Evolutionary conservation across 495 filamentous ascomycete genomes (phyloP), one percentile per base, ranked within the genome.

Genomic region (Xylaria sp.): DNA sequence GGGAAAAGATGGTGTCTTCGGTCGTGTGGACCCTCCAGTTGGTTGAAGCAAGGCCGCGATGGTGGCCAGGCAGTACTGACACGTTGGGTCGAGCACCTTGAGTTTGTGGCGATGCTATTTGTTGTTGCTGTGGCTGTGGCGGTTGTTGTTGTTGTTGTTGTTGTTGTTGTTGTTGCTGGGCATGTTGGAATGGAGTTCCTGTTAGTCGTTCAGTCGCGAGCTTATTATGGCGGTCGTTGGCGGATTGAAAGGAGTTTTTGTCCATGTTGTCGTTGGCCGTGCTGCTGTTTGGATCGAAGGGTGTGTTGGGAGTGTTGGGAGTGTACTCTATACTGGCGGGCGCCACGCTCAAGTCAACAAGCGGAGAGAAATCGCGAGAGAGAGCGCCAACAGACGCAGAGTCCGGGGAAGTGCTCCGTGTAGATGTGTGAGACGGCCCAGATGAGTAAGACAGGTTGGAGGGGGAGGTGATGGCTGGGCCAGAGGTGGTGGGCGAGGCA

Each of bases 231-330:
- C 75, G 77, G 26, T 77, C 72, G 66, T 74, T 78, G 68, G 72
- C 66, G 5, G 75, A 77, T 43, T 78, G 75, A 53, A 78, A 78
- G 0, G 73, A 71, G 35, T 75, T 74, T 24, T 71, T 63, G 46
- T 78, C 75, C 75, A 77, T 78, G n/a, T 71, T 73, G 5, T n/a
- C n/a, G n/a, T n/a, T n/a, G n/a, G n/a, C n/a, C n/a, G 68, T 78
- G 15, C 70, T 73, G 9, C 67, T 40, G 17, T 62, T 67, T 6
- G 3, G 65, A 0, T 77, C 65, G 29, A 71, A 64, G 1, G 61
- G 40, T 29, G 70, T 53, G 50, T 67, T 72, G 17, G 68, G 62
- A 3, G 70, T 53, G 50, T 67, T 72, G 17, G 68, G 62, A 3
- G 50, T 69, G 41, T 66, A 52, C 21, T 75, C 70, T 71, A 73